Base-by-base conservation (phyloP, 257 asterid species). In the Verbascum thapsus region DNA sequence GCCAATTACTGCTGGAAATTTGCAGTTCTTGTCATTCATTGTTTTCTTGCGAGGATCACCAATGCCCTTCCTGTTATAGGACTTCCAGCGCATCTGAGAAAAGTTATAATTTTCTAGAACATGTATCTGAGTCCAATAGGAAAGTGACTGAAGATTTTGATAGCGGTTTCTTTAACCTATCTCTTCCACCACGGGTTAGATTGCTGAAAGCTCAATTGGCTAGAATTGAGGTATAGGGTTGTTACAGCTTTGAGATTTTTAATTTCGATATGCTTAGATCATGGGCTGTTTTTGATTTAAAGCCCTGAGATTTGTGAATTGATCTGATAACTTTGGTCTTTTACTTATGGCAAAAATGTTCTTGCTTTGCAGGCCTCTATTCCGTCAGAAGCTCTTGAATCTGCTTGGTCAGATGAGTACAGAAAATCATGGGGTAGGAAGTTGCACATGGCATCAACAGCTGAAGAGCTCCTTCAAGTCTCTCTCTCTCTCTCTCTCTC, bases 391-490 rank as follows among this genome's bases (percentile, higher is more conserved):
- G 92, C 95, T 73, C 66, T 88, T 44, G 72, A 75, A 57, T 69
- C 81, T 49, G 55, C 59, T 69, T 90, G 98, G 98, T 78, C 94
- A 0, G 91, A 88, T 18, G 85, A 77, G 30, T 73, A 60, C 68
- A 72, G 96, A 63, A 67, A 61, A 64, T 74, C 79, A 5, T 88
- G 96, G 96, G 79, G 79, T 40, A 51, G 64, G 67, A 83, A 83
- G 71, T 69, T 90, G 76, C 81, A 65, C 18, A 56, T 16, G 70
- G 82, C 91, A 30, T 73, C 88, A 55, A 71, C 87, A n/a, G 78
- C 88, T 2, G 88, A 75, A 47, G 95, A 87, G 42, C 83, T 90
- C 35, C 90, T 90, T 70, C 95, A 83, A 96, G 97, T 90, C 37
- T 18, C 41, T 65, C 52, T 15, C 55, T 0, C 59, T 47, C 69